Percentiles rank a stretch among this genome's conserved stretches.
phyloP scores from a whole-genome alignment of 768 basidiomycete species.

The Leucosporidium yakuticum region DNA sequence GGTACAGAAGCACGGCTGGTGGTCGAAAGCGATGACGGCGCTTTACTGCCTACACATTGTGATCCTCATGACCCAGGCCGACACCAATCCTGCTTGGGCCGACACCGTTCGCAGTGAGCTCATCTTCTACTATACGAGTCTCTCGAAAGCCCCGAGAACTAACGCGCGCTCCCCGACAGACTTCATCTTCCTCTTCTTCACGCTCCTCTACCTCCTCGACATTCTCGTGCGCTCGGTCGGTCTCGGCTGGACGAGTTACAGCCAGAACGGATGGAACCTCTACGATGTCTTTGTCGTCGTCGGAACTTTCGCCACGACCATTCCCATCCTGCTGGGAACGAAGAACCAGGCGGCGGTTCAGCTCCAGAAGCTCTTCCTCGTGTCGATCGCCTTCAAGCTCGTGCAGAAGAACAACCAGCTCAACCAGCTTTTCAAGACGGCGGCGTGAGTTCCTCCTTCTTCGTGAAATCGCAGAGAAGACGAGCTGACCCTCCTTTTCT shows the following conservation, averaged over 20 bases:
- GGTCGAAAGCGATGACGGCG: constrained; percentile 71
- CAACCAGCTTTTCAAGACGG: constrained; percentile 94
- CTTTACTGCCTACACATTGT: constrained; percentile 76
- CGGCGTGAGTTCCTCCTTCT: constrained; percentile 57
- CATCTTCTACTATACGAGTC: too few species aligned
- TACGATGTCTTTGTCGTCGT: constrained; percentile 70
- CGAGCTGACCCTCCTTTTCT: constrained; percentile 7
- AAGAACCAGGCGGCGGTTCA: constrained; percentile 47
- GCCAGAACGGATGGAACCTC: constrained; percentile 87
- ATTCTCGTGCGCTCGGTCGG: constrained; percentile 71
- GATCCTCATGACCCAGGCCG: constrained; percentile 58
- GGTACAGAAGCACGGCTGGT: constrained; percentile 86
- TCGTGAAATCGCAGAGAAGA: background rate
- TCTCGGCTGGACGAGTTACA: constrained; percentile 74
- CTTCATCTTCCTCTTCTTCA: constrained; percentile 67
- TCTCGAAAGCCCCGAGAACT: background rate
- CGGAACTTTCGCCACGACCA: constrained; percentile 76
- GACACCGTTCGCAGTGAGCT: constrained; percentile 32
- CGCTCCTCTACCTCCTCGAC: constrained; percentile 68
- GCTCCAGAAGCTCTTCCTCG: constrained; percentile 81
- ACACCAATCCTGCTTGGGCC: constrained; percentile 15
- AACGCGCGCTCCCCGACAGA: constrained; percentile 45
- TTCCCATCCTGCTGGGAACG: constrained; percentile 56
- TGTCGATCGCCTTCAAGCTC: constrained; percentile 82
- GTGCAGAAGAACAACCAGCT: constrained; percentile 79